phyloP scores from a whole-genome alignment of 345 rosid genomes.

The Murraya paniculata region DNA sequence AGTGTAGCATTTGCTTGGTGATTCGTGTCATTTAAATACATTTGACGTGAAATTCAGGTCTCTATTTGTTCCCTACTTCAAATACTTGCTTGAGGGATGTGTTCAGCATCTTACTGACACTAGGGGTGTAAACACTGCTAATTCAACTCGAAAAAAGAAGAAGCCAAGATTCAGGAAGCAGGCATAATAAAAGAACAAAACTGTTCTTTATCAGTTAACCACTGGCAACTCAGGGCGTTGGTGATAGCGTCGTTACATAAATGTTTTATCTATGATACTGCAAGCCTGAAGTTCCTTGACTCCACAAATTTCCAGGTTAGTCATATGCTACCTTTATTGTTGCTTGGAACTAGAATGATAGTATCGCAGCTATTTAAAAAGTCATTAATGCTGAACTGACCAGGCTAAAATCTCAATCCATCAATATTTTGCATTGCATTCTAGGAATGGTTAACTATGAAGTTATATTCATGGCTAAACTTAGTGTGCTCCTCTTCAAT shows the following conservation, averaged over 20 bases:
- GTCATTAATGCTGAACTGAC: not conserved
- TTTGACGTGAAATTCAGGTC: constrained; percentile 50
- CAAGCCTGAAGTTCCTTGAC: constrained; percentile 71
- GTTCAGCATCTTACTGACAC: constrained; percentile 54
- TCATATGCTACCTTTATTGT: constrained; percentile 3
- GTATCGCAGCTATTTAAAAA: not conserved
- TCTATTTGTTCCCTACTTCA: constrained; percentile 88
- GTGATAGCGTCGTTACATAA: constrained; percentile 74
- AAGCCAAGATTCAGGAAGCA: constrained; percentile 64
- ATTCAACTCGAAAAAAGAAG: constrained; percentile 64
- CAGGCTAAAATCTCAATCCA: not conserved
- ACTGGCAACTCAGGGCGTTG: constrained; percentile 83
- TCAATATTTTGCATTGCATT: not conserved
- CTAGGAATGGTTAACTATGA: not conserved
- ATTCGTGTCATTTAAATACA: constrained; percentile 5
- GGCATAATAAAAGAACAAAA: constrained; percentile 22
- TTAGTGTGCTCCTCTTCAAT: not conserved
- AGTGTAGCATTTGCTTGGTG: not conserved
- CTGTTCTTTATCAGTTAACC: constrained; percentile 32
- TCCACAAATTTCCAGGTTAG: constrained; percentile 78
- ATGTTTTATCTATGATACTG: constrained; percentile 79
- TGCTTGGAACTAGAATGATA: not conserved
- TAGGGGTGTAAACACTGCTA: constrained; percentile 30
- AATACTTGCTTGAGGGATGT: constrained; percentile 66
- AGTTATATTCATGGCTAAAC: not conserved